phyloP scores from a whole-genome alignment of 768 basidiomycete genomes.

The Amanita phalloides region DNA sequence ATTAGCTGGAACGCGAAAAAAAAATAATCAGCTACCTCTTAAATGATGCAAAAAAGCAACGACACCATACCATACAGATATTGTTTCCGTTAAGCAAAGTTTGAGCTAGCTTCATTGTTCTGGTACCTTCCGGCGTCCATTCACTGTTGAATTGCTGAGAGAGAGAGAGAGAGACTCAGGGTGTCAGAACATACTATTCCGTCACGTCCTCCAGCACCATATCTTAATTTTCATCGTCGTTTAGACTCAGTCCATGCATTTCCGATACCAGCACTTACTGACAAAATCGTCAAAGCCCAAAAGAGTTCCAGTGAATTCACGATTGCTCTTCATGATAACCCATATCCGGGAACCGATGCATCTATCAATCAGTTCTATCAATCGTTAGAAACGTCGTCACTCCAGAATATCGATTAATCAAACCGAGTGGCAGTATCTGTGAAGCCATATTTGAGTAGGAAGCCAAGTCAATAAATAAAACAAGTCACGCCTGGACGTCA shows the following conservation, averaged over 20 bases:
- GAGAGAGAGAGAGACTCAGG: not conserved
- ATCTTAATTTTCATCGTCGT: conserved; percentile 30
- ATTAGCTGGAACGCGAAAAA: conserved; percentile 17
- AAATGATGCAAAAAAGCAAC: not conserved
- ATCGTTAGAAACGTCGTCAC: not conserved
- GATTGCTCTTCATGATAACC: conserved; percentile 97
- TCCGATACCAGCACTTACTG: conserved; percentile 53
- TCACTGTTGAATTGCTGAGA: conserved; percentile 44
- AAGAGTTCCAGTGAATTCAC: conserved; percentile 92
- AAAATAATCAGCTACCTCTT: too few relatives aligned
- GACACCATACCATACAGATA: conserved; percentile 78
- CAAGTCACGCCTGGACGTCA: not conserved
- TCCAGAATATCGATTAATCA: conserved; percentile 6
- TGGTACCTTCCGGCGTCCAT: conserved; percentile 70
- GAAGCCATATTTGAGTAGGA: conserved; percentile 55
- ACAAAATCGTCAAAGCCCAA: conserved; percentile 99
- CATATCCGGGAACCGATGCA: conserved; percentile 96
- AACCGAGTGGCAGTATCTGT: conserved; percentile 89
- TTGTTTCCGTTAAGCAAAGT: conserved; percentile 91
- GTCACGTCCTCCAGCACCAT: conserved; percentile 96
- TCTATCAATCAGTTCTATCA: conserved; percentile 84
- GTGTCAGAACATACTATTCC: conserved; percentile 61
- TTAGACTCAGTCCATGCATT: not conserved
- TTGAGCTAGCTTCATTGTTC: conserved; percentile 75
- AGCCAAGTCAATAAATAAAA: not conserved